Evolutionary conservation across 2,329 filamentous ascomycete genomes (phyloP), one percentile per base, ranked within the genome.

Genomic region (Chaetomium sp.): DNA sequence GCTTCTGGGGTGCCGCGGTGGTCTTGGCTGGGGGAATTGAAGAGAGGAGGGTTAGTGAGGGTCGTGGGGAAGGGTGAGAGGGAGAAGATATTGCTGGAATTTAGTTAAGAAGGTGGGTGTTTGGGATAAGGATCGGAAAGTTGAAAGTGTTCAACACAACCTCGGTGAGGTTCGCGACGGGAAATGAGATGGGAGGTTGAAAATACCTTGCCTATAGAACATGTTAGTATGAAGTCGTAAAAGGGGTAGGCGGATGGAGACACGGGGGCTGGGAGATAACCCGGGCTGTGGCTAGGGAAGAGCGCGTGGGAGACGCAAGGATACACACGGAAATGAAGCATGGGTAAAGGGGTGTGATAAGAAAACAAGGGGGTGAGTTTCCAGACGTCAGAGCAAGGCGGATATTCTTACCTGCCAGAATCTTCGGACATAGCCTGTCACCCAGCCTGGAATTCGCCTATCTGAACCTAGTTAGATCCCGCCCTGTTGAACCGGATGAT

Each of bases 381-480:
- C 38, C 12, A 41, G 45, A 44, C 6, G 8, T 38, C 40, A 45
- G 33, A 32, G 46, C 14, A 53, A 27, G 42, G 48, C 38, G 50
- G 53, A 47, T 40, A 6, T 37, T 11, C 40, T 8, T 48, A 95
- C 92, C 85, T 99, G 94, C 94, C 94, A 99, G 73, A 99, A 97
- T 40, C 94, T 82, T 56, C 94, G 85, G 42, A 99, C 91, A 70
- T 96, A 99, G 64, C 91, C 91, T 63, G 85, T 88, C 27, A 97
- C 91, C 76, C 90, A 96, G 48, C 92, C 94, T 1, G 91, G 89
- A 34, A 97, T 77, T 55, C 91, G 81, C 64, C 84, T 81, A 69
- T 97, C 92, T 96, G 63, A 35, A 54, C 40, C 40, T 53, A 49
- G 56, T 64, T 52, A 64, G 60, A 57, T 53, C 38, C 49, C 48